Evolutionary conservation across 2,329 filamentous ascomycete species (phyloP).

Genomic region (Colletotrichum sp.): DNA sequence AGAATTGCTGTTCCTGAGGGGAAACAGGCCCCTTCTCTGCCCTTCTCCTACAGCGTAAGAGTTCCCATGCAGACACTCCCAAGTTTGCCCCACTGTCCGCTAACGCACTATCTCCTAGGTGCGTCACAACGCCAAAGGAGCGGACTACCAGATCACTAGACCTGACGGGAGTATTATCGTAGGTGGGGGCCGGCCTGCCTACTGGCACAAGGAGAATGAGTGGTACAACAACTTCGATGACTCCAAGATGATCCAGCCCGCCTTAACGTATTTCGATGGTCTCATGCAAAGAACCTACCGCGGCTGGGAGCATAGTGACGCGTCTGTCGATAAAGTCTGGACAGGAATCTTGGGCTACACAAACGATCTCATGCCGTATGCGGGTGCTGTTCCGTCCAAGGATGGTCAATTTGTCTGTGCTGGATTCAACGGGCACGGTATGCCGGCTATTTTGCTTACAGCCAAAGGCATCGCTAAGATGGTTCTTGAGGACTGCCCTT

Average conservation of each 20-base stretch:
- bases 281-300: not conserved
- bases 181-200: not conserved
- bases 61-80: not conserved
- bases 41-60: not conserved
- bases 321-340: not conserved
- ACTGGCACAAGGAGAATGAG: not conserved
- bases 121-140: not conserved
- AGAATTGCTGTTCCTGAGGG: not conserved
- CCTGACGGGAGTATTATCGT: not conserved
- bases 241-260: not conserved
- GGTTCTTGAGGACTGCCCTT: not conserved
- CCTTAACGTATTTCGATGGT: not conserved
- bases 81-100: not conserved
- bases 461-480: not conserved
- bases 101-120: not conserved
- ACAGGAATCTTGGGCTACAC: not conserved
- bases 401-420: not conserved
- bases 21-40: not conserved
- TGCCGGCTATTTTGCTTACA: not conserved
- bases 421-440: not conserved
- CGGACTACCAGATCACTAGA: not conserved
- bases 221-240: not conserved
- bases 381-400: not conserved
- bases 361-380: not conserved
- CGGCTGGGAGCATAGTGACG: not conserved